Percentiles rank a stretch among this genome's conserved stretches.
phyloP scores from a whole-genome alignment of 192 early-diverging fungal genomes.

The Rhizoclosmatium sp. region DNA sequence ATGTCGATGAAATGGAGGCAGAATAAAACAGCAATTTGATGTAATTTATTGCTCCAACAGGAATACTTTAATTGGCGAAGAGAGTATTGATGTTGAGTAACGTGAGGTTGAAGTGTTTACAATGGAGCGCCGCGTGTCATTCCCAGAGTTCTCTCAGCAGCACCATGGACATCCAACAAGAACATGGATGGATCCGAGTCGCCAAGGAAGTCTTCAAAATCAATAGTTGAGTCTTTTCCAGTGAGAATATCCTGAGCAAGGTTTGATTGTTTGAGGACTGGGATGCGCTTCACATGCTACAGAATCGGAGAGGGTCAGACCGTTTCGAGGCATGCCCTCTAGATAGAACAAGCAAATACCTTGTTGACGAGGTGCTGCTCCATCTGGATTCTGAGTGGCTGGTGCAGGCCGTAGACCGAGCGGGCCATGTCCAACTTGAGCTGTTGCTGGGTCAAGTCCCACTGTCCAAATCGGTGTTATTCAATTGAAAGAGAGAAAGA shows the following conservation, averaged over 20 bases:
- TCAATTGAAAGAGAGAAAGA: neutral
- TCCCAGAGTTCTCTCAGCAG: conserved; percentile 71
- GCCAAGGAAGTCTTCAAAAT: conserved; percentile 89
- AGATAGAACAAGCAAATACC: conserved; percentile 32
- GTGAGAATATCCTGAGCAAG: conserved; percentile 83
- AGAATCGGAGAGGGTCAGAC: neutral
- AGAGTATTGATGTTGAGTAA: neutral
- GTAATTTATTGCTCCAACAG: neutral
- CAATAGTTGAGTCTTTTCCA: conserved; percentile 88
- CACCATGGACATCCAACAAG: conserved; percentile 69
- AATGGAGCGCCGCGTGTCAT: conserved; percentile 42
- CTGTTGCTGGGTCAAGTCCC: conserved; percentile 84
- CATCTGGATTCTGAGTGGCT: conserved; percentile 94
- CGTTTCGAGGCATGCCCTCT: no score
- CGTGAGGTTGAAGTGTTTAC: neutral
- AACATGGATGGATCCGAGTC: conserved; percentile 65
- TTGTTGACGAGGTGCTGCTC: conserved; percentile 73
- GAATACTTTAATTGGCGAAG: no score
- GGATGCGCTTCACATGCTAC: conserved; percentile 45
- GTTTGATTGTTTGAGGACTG: conserved; percentile 69
- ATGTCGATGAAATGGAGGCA: neutral
- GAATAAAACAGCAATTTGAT: conserved; percentile 13
- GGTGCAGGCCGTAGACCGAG: conserved; percentile 84
- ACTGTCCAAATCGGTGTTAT: conserved; percentile 54
- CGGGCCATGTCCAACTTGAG: conserved; percentile 84